These are phyloP conservation scores for Closterium sp. DNA, from an alignment of 139 green algal species.

Conservation along the genomic window DNA sequence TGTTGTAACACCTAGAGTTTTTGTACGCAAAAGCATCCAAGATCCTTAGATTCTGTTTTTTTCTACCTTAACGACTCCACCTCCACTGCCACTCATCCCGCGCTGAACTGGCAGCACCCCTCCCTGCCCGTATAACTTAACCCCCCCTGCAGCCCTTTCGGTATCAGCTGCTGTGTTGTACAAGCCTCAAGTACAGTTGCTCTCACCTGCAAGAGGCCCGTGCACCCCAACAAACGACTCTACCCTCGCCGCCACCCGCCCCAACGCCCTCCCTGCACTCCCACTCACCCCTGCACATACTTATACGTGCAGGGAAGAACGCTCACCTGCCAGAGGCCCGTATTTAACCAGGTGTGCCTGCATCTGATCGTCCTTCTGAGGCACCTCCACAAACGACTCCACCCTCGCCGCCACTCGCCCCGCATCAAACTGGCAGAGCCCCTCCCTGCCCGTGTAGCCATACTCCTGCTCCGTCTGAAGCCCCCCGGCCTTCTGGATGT, in stretches of 20 bases:
- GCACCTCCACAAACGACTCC: neutral
- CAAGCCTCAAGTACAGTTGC: no score
- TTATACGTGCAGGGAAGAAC: neutral
- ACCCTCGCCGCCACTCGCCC: neutral
- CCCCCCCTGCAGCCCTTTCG: no score
- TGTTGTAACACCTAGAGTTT: no score
- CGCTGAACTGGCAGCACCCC: constrained; percentile 29
- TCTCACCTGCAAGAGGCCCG: constrained; percentile 50
- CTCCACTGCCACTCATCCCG: constrained; percentile 36
- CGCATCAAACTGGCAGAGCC: constrained; percentile 4
- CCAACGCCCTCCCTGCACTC: neutral
- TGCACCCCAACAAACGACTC: neutral
- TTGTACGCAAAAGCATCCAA: no score
- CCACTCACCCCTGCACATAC: neutral
- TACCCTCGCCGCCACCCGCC: neutral
- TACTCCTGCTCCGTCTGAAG: constrained; percentile 55
- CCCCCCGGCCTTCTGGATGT: constrained; percentile 50
- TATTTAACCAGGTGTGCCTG: constrained; percentile 51
- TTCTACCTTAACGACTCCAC: no score
- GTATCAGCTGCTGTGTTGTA: no score
- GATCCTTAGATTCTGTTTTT: no score
- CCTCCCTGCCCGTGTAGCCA: constrained; percentile 4
- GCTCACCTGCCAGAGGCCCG: constrained; percentile 50
- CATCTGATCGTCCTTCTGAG: neutral
- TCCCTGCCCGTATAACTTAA: constrained; percentile 6